Conservation (phyloP, 148 eudicot species). For the Rhododendron ovatum region DNA sequence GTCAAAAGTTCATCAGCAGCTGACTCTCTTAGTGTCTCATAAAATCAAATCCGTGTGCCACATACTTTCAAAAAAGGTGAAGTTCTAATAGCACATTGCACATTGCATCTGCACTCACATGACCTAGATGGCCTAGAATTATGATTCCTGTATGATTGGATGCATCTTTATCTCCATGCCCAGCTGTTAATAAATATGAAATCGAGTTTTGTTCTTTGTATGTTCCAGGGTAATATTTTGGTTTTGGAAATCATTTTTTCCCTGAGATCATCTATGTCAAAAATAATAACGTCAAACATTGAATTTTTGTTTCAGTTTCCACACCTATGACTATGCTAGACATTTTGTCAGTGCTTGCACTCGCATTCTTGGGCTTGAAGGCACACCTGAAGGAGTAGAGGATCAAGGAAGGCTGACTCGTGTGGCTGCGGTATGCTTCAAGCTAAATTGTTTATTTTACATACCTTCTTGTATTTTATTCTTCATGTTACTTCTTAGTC, state of each 20-base stretch:
- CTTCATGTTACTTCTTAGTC: not conserved
- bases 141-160: not conserved
- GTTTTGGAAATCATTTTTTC: not conserved
- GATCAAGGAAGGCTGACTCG: slow-evolving; percentile 94
- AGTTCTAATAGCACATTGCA: not conserved
- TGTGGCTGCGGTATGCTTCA: slow-evolving; percentile 80
- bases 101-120: not conserved
- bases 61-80: not conserved
- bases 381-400: slow-evolving; percentile 99
- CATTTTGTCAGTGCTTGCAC: slow-evolving; percentile 99
- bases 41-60: not conserved
- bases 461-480: not conserved
- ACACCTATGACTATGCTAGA: slow-evolving; percentile 96
- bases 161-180: not conserved
- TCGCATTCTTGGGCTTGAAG: slow-evolving; percentile 96
- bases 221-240: not conserved
- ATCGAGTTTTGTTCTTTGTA: not conserved
- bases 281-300: not conserved
- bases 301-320: slow-evolving; percentile 53
- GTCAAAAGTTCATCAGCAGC: not conserved
- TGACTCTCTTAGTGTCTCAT: not conserved
- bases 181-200: not conserved
- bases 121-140: not conserved
- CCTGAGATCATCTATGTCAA: not conserved
- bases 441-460: slow-evolving; percentile 4